phyloP scores from a whole-genome alignment of 345 rosid species.

The Physaria fendleri region DNA sequence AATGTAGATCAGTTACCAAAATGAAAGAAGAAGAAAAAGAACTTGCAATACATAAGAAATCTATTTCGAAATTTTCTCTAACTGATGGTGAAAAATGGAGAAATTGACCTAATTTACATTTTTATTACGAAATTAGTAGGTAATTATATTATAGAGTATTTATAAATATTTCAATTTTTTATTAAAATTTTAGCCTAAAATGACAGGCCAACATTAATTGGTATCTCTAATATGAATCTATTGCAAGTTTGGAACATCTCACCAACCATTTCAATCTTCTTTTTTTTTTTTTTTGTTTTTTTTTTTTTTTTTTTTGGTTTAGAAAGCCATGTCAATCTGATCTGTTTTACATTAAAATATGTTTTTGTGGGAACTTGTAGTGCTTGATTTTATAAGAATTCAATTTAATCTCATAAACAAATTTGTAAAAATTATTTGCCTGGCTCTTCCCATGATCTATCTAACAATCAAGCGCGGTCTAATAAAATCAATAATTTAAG shows the following conservation, averaged over 20 bases:
- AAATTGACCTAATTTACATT: background rate
- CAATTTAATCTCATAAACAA: no score
- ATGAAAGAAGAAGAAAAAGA: background rate
- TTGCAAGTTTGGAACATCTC: background rate
- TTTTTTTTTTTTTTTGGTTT: no score
- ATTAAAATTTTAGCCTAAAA: background rate
- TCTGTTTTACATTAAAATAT: background rate
- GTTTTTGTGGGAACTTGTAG: no score
- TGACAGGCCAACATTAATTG: background rate
- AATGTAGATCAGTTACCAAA: no score
- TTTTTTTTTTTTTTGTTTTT: no score
- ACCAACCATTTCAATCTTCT: background rate
- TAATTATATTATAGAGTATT: no score
- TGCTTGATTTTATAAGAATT: no score
- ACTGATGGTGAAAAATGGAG: constrained; percentile 12
- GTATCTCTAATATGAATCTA: background rate
- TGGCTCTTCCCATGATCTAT: no score
- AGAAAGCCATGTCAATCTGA: no score
- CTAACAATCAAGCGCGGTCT: no score
- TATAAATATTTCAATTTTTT: background rate
- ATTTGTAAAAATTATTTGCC: no score
- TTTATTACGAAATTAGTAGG: background rate
- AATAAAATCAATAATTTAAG: no score
- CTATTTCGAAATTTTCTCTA: background rate
- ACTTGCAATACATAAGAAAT: background rate